phyloP scores from a whole-genome alignment of 208 protist genomes.

The Novymonas esmeraldas region DNA sequence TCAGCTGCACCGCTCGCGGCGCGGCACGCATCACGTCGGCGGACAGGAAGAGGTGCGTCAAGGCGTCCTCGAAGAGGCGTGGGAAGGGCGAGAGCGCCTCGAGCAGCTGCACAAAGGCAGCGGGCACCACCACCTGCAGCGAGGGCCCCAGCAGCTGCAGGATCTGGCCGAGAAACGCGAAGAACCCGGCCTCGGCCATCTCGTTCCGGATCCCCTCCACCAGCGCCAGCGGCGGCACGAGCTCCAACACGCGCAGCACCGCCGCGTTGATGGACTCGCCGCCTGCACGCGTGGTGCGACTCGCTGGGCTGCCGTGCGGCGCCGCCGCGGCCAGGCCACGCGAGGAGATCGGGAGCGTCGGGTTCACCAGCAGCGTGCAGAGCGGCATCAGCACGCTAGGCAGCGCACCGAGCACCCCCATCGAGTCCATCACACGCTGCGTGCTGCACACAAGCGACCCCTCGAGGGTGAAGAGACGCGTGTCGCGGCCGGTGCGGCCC shows the following conservation, averaged over 20 bases:
- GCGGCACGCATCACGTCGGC: conserved; percentile 67
- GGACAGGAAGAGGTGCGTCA: conserved; percentile 79
- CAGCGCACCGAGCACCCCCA: conserved; percentile 73
- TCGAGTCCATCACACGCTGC: conserved; percentile 70
- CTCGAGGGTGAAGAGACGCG: conserved; percentile 65
- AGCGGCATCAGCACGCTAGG: conserved; percentile 76
- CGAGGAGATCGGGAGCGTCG: conserved; percentile 64
- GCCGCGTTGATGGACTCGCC: conserved; percentile 25
- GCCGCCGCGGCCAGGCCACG: conserved; percentile 10
- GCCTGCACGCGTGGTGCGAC: neutral
- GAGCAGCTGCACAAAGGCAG: conserved; percentile 60
- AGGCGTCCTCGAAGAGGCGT: conserved; percentile 70
- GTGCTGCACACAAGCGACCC: conserved; percentile 72
- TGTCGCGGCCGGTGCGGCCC: conserved; percentile 44
- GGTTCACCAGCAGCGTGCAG: conserved; percentile 63
- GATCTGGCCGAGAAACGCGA: conserved; percentile 65
- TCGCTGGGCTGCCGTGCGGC: conserved; percentile 8
- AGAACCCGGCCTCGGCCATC: conserved; percentile 60
- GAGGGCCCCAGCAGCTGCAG: conserved; percentile 57
- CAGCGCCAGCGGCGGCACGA: conserved; percentile 55
- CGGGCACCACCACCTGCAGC: conserved; percentile 38
- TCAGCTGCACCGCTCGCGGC: conserved; percentile 47
- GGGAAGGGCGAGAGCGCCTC: conserved; percentile 34
- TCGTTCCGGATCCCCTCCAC: conserved; percentile 68
- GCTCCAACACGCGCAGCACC: conserved; percentile 57